Evolutionary conservation across 495 filamentous ascomycete genomes (phyloP).

Genomic region (Penicillium lividum): DNA sequence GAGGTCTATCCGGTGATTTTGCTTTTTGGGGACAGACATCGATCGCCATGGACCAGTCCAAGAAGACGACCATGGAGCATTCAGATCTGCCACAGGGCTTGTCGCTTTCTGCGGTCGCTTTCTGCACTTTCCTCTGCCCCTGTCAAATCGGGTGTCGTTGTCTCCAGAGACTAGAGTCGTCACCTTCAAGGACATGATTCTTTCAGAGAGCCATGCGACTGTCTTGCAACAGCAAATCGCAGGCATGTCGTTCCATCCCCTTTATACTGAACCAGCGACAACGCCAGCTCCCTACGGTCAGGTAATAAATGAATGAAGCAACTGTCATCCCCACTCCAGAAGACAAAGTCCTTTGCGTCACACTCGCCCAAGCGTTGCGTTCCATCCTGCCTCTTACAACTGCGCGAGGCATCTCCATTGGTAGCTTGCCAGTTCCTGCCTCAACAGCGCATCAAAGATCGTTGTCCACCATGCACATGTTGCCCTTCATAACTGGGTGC

Average conservation of each 20-base stretch:
- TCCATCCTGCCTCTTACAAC: not conserved
- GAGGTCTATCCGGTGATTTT: not conserved
- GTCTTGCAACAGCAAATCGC: constrained; percentile 2
- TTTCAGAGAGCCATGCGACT: not conserved
- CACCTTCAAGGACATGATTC: not conserved
- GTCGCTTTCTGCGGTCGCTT: not conserved
- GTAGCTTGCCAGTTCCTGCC: constrained; percentile 5
- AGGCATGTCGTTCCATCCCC: not conserved
- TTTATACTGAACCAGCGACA: not conserved
- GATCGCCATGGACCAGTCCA: not conserved
- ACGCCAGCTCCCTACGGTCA: too few species aligned
- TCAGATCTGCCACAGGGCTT: not conserved
- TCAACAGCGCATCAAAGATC: not conserved
- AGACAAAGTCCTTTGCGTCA: too few species aligned
- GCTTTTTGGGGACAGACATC: not conserved
- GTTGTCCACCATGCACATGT: not conserved
- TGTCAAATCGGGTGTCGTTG: not conserved
- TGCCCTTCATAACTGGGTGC: not conserved
- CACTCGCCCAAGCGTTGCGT: not conserved
- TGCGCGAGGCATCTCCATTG: constrained; percentile 1
- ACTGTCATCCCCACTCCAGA: too few species aligned
- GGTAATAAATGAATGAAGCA: too few species aligned
- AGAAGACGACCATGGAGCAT: not conserved
- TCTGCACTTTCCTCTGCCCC: not conserved
- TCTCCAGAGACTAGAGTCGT: not conserved